These are phyloP conservation scores for Microdochium trichocladiopsis DNA, from an alignment of 2,329 filamentous ascomycete genomes.

Conservation along the genomic window DNA sequence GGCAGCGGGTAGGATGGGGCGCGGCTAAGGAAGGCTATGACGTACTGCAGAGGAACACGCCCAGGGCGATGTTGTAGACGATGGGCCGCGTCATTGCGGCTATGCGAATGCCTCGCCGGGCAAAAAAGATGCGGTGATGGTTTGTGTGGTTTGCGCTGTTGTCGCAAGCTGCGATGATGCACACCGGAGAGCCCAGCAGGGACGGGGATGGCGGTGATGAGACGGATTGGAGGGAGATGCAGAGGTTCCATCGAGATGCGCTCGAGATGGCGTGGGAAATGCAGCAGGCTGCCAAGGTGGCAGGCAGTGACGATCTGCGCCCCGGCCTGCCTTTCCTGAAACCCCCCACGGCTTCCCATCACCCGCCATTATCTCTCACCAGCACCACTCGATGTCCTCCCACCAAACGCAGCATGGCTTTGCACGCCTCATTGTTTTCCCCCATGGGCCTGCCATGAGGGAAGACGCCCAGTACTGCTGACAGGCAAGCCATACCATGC, in stretches of 20 bases:
- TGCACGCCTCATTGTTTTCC: no score
- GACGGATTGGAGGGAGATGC: background rate
- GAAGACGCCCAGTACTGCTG: no score
- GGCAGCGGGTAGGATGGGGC: slow-evolving; percentile 3
- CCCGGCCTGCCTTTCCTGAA: background rate
- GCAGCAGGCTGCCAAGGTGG: background rate
- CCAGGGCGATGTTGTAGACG: slow-evolving; percentile 30
- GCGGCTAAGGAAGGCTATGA: slow-evolving; percentile 12
- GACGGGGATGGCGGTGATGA: background rate
- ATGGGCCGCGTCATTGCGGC: slow-evolving; percentile 31
- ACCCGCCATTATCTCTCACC: background rate
- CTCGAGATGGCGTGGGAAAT: no score
- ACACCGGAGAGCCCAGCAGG: background rate
- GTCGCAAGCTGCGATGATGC: background rate
- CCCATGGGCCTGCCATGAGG: no score
- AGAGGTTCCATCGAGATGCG: background rate
- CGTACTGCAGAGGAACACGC: slow-evolving; percentile 34
- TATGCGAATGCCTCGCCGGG: background rate
- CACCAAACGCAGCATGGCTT: no score
- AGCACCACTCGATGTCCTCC: no score
- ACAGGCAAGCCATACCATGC: no score
- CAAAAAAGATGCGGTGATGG: background rate
- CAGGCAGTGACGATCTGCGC: background rate
- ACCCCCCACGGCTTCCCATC: no score
- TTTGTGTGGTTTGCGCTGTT: background rate